A percentile compares a stretch with the other conserved stretches of the same genome.
Evolutionary conservation across 2,329 filamentous ascomycete genomes (phyloP).

Genomic region (Fusarium drepaniforme): DNA sequence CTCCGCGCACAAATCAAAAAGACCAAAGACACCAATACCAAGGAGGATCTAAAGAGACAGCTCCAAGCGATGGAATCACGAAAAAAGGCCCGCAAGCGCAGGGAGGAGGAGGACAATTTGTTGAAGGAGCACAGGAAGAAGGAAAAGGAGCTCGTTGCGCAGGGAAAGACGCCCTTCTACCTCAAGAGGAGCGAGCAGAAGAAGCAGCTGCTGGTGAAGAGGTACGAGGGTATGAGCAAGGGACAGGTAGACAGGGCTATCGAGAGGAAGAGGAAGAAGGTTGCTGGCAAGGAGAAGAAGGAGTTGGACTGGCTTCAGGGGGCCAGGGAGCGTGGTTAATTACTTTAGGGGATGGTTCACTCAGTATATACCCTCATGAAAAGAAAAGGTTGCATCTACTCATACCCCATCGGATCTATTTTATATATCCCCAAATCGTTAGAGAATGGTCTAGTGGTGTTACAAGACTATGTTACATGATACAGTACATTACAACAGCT

Average conservation of each 20-base stretch:
- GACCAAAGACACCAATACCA: slow-evolving; percentile 73
- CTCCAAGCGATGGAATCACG: slow-evolving; percentile 84
- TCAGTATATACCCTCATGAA: background rate
- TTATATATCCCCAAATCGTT: slow-evolving; percentile 20
- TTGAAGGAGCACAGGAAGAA: slow-evolving; percentile 80
- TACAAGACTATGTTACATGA: slow-evolving; percentile 33
- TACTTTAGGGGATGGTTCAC: background rate
- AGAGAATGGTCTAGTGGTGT: slow-evolving; percentile 31
- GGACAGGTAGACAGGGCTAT: slow-evolving; percentile 87
- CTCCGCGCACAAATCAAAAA: slow-evolving; percentile 76
- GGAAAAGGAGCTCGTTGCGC: slow-evolving; percentile 86
- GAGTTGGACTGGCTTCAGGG: slow-evolving; percentile 64
- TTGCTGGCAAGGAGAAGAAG: slow-evolving; percentile 86
- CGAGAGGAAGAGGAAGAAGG: slow-evolving; percentile 91
- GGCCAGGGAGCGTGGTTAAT: slow-evolving; percentile 31
- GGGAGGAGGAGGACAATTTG: slow-evolving; percentile 77
- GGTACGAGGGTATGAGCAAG: slow-evolving; percentile 86
- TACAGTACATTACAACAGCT: slow-evolving; percentile 22
- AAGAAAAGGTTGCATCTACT: background rate
- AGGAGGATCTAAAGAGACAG: slow-evolving; percentile 77
- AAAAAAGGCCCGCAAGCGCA: slow-evolving; percentile 76
- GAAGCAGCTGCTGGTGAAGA: slow-evolving; percentile 83
- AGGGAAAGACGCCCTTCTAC: slow-evolving; percentile 94
- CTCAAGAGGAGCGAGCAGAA: slow-evolving; percentile 94
- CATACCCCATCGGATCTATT: background rate